These are phyloP conservation scores for Suhomyces guaymorum DNA, from an alignment of 1,139 yeast genomes.

Conservation along the genomic window DNA sequence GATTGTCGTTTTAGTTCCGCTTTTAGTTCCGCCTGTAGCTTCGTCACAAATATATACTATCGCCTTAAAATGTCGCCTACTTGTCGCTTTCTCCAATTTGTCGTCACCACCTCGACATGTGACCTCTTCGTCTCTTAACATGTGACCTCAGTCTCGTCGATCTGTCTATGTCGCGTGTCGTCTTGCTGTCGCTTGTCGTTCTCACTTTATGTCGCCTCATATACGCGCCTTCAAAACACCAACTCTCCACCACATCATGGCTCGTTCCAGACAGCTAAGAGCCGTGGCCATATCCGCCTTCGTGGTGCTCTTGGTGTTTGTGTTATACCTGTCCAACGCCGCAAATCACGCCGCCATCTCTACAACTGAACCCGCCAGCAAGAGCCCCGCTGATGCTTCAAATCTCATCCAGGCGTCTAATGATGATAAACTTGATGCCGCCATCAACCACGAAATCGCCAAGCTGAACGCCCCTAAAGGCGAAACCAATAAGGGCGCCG, in stretches of 20 bases:
- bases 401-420: constrained; percentile 34
- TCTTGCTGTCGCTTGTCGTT: too few species aligned
- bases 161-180: too few species aligned
- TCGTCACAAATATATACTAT: too few species aligned
- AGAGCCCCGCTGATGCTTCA: constrained; percentile 10
- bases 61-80: too few species aligned
- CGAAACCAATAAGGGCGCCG: constrained; percentile 7
- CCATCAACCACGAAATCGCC: constrained; percentile 42
- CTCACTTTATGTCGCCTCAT: too few species aligned
- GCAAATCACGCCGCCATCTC: constrained; percentile 5
- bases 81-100: too few species aligned
- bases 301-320: constrained; percentile 17
- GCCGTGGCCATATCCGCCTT: constrained; percentile 20
- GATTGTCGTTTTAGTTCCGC: too few species aligned
- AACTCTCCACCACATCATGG: constrained; percentile 13
- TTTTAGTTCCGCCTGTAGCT: too few species aligned
- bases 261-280: constrained; percentile 22
- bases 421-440: constrained; percentile 41
- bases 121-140: too few species aligned
- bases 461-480: constrained; percentile 15
- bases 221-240: background rate
- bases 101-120: too few species aligned
- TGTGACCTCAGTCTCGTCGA: too few species aligned
- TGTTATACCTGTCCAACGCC: constrained; percentile 16
- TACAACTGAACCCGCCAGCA: constrained; percentile 1